Percentiles rank a stretch among this genome's conserved stretches.
These are phyloP conservation scores for Cercospora zeina DNA, from an alignment of 2,329 filamentous ascomycete species.

Conservation along the genomic window DNA sequence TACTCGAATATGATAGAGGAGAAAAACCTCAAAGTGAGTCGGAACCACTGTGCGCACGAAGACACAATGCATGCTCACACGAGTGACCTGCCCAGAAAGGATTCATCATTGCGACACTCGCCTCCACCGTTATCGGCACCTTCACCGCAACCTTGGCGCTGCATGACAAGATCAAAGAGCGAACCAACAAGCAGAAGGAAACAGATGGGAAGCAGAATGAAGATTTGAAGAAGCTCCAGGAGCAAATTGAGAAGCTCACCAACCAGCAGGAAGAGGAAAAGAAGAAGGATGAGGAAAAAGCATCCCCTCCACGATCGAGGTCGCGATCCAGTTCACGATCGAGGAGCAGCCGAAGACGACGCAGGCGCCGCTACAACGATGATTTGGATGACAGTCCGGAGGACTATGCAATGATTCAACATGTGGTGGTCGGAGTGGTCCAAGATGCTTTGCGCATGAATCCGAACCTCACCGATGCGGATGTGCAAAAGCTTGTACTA, in stretches of 20 bases:
- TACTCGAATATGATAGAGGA: conserved; percentile 50
- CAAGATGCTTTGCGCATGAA: conserved; percentile 48
- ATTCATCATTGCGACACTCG: conserved; percentile 49
- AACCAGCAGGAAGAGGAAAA: conserved; percentile 25
- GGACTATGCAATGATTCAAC: conserved; percentile 37
- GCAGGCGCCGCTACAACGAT: conserved; percentile 12
- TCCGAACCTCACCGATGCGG: conserved; percentile 43
- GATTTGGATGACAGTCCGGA: conserved; percentile 8
- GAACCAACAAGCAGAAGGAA: conserved; percentile 34
- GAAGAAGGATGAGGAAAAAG: conserved; percentile 33
- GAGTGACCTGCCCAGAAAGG: conserved; percentile 38
- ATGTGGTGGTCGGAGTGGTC: conserved; percentile 48
- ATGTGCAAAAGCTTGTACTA: conserved; percentile 45
- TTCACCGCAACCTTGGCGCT: conserved; percentile 49
- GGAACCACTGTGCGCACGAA: neutral
- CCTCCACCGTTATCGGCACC: conserved; percentile 48
- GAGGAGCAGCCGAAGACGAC: conserved; percentile 14
- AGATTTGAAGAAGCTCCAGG: conserved; percentile 31
- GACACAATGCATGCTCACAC: neutral
- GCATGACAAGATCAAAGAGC: conserved; percentile 43
- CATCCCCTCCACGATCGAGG: conserved; percentile 23
- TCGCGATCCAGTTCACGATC: conserved; percentile 20
- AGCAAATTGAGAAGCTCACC: conserved; percentile 34
- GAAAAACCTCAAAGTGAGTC: conserved; percentile 45
- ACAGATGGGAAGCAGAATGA: conserved; percentile 30